Base-by-base conservation (phyloP, 345 rosid genomes). In the Kernera saxatilis region DNA sequence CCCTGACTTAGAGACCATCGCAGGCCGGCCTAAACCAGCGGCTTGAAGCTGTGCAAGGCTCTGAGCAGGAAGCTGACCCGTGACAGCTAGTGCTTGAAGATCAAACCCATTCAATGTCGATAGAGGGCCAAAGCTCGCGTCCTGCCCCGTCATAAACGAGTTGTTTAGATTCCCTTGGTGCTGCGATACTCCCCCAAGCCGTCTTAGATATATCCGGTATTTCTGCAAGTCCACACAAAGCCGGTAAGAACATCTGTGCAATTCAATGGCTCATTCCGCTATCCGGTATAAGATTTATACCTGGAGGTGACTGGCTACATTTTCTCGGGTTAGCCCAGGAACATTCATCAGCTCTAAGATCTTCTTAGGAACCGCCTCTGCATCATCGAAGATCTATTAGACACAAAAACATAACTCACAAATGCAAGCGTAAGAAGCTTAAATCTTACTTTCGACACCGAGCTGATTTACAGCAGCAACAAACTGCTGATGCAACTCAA, bases 281-380 rank as follows among this genome's bases (percentile, higher is more conserved):
- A 61, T 30, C n/a, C 5, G 1, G 23, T 50, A 40, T n/a, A 29
- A 50, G 29, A 15, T 72, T 45, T 67, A 32, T 73, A 94, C 99
- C 96, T 94, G 99, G 26, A 94, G 93, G 80, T 94, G 99, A 75
- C 94, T 88, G 2, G 97, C 94, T 29, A 89, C 92, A 32, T 89
- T 88, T 60, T 94, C 99, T 55, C 98, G 74, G n/a, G 96, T 88
- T 29, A 94, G 83, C 2, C 99, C 96, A 5, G 92, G 91, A 53
- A 94, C 99, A 61, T 83, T 84, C 99, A 94, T 94, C 79, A 89
- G 81, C 80, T 92, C 96, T 67, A 92, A 85, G 72, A 94, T 92
- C 81, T 79, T 89, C 83, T 91, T 94, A 0, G 99, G 99, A 43
- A 91, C 96, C 11, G 99, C 95, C 69, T 89, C 98, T 94, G 85